Percentiles rank a stretch among this genome's conserved stretches.
Evolutionary conservation across 495 filamentous ascomycete species (phyloP).

Genomic region (Elasticomyces elasticus): DNA sequence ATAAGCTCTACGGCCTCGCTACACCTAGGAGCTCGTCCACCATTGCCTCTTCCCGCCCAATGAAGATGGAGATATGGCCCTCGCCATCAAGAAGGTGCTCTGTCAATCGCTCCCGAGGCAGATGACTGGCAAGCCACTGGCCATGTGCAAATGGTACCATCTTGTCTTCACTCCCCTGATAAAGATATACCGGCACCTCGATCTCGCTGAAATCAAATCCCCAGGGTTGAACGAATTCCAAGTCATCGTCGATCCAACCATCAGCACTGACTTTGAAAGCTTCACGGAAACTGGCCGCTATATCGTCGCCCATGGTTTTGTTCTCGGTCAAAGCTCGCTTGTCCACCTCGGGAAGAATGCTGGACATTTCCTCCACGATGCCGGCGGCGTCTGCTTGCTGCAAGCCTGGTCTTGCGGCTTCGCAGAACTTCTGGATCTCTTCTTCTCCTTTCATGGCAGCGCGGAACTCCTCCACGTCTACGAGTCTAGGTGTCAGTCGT

Average conservation of each 20-base stretch:
- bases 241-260: constrained; percentile 20
- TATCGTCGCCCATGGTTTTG: constrained; percentile 5
- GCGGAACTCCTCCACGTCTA: constrained; percentile 19
- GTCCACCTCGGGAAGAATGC: constrained; percentile 18
- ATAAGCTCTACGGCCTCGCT: too few relatives aligned
- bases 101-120: constrained; percentile 9
- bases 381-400: constrained; percentile 5
- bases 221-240: constrained; percentile 16
- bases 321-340: constrained; percentile 7
- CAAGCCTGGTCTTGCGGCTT: constrained; percentile 3
- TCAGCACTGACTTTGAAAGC: constrained; percentile 16
- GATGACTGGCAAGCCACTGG: constrained; percentile 17
- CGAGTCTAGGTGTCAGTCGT: neutral
- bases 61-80: constrained; percentile 19
- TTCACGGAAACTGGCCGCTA: constrained; percentile 2
- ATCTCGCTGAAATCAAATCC: constrained; percentile 20
- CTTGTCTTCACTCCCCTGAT: constrained; percentile 15
- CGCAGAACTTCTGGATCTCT: constrained; percentile 7
- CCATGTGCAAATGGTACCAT: constrained; percentile 20
- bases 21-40: constrained; percentile 14
- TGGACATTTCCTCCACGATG: constrained; percentile 6
- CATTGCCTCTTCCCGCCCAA: constrained; percentile 14
- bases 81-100: constrained; percentile 13
- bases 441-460: constrained; percentile 15
- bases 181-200: constrained; percentile 13